Evolutionary conservation across 75 land plant species (phyloP), one percentile per base, ranked within the genome.

Genomic region (Picea sitchensis): DNA sequence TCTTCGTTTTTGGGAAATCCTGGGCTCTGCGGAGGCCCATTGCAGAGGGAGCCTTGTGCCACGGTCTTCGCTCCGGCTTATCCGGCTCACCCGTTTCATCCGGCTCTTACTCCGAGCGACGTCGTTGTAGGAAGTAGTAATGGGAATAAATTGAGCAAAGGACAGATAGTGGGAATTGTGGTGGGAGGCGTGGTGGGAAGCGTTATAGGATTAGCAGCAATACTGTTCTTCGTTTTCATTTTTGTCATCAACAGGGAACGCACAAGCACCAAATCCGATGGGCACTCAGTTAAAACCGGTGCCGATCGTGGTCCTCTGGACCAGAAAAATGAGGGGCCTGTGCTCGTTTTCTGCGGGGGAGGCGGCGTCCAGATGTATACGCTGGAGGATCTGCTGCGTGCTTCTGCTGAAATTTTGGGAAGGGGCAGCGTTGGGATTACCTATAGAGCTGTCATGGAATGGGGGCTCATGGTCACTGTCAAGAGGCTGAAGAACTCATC

Each of bases 351-450:
- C 83, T 79, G 81, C 38, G 91, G 92, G 44, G 77, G 77, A 32
- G 84, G 86, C 78, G 88, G 61, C 69, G 84, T 78, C 51, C 58
- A 85, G 79, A 86, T 76, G 80, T 94, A 90, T 82, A 62, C 81
- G 13, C 38, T 92, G 83, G 95, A 92, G 67, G 95, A 94, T 67
- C 76, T 94, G 73, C 80, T 94, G 79, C 80, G 84, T 77, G 95
- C 97, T n/a, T 92, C 97, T 44, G 97, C 95, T 59, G 97, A 94
- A 87, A 85, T 94, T 30, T 76, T 94, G 79, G 97, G 95, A 57
- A 80, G 95, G 67, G 97, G 97, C 47, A 91, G 83, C 8, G 61
- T 92, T 84, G 97, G 97, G 26, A 88, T 90, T 76, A 89, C 95
- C 2, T 94, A 94, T 85, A 94, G 91, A 82, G 97, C 97, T 47